A percentile compares a stretch with the other conserved stretches of the same genome.
Conservation (phyloP, 208 protist genomes). For the Trypanosomatidae sp. region DNA sequence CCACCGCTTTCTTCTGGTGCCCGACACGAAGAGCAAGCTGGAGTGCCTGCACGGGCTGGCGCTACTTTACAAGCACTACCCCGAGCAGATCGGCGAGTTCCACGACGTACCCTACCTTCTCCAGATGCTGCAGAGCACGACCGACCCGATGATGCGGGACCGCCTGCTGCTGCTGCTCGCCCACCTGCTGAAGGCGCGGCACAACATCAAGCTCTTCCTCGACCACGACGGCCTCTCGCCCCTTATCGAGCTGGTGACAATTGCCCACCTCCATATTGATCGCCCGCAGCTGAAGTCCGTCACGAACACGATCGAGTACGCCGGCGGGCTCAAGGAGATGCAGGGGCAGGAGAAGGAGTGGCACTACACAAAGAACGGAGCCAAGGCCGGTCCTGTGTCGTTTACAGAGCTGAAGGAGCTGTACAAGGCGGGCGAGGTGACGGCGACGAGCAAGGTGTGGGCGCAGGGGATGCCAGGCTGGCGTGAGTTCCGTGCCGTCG, state of each 20-base stretch:
- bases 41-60: slow-evolving; percentile 91
- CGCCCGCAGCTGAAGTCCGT: slow-evolving; percentile 71
- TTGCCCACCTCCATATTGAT: slow-evolving; percentile 94
- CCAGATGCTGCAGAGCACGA: slow-evolving; percentile 70
- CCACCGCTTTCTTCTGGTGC: slow-evolving; percentile 90
- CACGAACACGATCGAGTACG: slow-evolving; percentile 85
- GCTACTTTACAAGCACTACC: slow-evolving; percentile 88
- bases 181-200: slow-evolving; percentile 56
- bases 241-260: slow-evolving; percentile 85
- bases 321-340: slow-evolving; percentile 40
- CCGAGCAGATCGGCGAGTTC: slow-evolving; percentile 82
- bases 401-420: slow-evolving; percentile 66
- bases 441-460: slow-evolving; percentile 88
- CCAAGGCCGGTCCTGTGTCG: slow-evolving; percentile 59
- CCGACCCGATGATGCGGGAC: slow-evolving; percentile 83
- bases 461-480: slow-evolving; percentile 94
- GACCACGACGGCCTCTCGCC: slow-evolving; percentile 82
- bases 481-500: slow-evolving; percentile 76
- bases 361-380: slow-evolving; percentile 63
- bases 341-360: slow-evolving; percentile 90
- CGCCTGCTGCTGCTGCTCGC: slow-evolving; percentile 85
- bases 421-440: slow-evolving; percentile 48
- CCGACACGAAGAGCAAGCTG: slow-evolving; percentile 57
- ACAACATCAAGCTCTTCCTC: slow-evolving; percentile 94
- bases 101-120: slow-evolving; percentile 85